Evolutionary conservation across 2,329 filamentous ascomycete species (phyloP).

Genomic region (Botrytis byssoidea): DNA sequence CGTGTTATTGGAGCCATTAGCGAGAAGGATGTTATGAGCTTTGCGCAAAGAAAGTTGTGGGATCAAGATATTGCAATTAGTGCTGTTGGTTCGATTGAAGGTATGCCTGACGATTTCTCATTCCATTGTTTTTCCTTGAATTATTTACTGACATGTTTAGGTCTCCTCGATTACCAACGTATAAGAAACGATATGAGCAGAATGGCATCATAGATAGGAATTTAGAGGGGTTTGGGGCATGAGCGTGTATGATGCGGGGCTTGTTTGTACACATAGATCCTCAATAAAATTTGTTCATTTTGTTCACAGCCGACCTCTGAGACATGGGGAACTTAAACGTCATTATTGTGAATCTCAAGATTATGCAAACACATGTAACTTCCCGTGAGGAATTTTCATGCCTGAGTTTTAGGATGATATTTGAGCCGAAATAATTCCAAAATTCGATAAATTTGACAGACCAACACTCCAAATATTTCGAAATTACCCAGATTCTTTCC

Average conservation of each 20-base stretch:
- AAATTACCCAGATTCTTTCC: background rate
- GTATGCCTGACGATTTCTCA: conserved; percentile 37
- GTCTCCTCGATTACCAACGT: conserved; percentile 66
- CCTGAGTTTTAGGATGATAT: background rate
- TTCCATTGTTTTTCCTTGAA: background rate
- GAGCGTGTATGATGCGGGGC: conserved; percentile 40
- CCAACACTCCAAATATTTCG: background rate
- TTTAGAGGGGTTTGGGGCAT: conserved; percentile 28
- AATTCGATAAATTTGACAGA: background rate
- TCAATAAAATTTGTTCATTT: conserved; percentile 31
- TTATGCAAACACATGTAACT: background rate
- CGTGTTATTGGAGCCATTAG: conserved; percentile 83
- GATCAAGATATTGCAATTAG: conserved; percentile 94
- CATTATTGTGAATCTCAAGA: background rate
- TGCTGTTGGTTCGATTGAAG: conserved; percentile 92
- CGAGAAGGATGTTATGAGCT: conserved; percentile 95
- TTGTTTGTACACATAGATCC: conserved; percentile 40
- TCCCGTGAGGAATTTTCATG: background rate
- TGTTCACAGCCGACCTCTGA: conserved; percentile 2
- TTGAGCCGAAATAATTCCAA: background rate
- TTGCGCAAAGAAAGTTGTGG: conserved; percentile 93
- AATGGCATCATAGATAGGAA: conserved; percentile 48
- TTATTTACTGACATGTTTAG: conserved; percentile 13
- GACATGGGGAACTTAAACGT: background rate
- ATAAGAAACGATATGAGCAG: conserved; percentile 83